Evolutionary conservation across 495 filamentous ascomycete species (phyloP).

Genomic region (Podospora comata): DNA sequence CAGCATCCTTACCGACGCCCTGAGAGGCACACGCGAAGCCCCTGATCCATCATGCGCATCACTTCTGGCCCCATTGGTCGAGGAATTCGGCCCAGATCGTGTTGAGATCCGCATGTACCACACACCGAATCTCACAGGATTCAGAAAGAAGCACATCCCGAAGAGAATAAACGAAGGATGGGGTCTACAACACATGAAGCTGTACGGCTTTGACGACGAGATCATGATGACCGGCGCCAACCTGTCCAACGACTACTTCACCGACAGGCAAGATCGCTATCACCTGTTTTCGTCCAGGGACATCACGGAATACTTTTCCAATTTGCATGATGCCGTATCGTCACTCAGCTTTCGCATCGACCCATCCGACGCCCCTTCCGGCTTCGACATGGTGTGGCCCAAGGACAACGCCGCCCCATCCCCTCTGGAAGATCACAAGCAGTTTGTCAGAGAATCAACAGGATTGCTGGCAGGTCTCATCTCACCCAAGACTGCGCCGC

Average conservation of each 20-base stretch:
- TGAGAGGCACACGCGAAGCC: conserved; percentile 87
- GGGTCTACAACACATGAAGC: conserved; percentile 99
- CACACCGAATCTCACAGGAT: conserved; percentile 88
- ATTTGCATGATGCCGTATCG: conserved; percentile 71
- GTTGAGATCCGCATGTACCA: conserved; percentile 97
- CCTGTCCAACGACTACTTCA: conserved; percentile 92
- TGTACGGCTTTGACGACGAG: conserved; percentile 95
- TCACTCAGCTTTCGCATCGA: conserved; percentile 77
- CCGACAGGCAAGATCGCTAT: conserved; percentile 90
- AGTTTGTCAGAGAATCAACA: conserved; percentile 67
- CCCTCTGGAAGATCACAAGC: conserved; percentile 64
- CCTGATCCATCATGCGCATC: conserved; percentile 88
- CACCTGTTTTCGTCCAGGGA: conserved; percentile 79
- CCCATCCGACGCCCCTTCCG: conserved; percentile 55
- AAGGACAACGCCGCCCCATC: conserved; percentile 64
- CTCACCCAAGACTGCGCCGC: conserved; percentile 28
- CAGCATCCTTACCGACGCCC: conserved; percentile 87
- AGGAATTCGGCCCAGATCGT: conserved; percentile 78
- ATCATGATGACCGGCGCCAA: conserved; percentile 95
- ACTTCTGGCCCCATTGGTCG: conserved; percentile 73
- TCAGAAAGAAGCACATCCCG: conserved; percentile 78
- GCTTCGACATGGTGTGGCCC: conserved; percentile 79
- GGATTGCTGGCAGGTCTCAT: conserved; percentile 64
- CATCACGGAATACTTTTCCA: conserved; percentile 77
- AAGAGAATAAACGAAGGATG: conserved; percentile 95